phyloP scores from a whole-genome alignment of 768 basidiomycete genomes.

The Tylopilus plumbeoviolaceoides region DNA sequence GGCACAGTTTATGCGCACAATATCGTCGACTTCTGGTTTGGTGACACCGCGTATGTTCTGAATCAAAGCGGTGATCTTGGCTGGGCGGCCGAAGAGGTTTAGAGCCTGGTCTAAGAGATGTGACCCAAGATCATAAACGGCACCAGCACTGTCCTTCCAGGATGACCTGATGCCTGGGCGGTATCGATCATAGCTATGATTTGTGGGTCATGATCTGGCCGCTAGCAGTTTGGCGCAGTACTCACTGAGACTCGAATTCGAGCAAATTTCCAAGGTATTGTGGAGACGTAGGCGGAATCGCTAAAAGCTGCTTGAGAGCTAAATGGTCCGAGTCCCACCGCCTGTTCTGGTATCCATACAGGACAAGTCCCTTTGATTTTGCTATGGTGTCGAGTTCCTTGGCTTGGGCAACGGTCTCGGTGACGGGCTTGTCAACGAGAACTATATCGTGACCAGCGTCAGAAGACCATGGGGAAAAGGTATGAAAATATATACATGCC shows the following conservation, averaged over 20 bases:
- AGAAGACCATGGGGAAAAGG: too few species aligned
- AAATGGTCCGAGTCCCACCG: too few species aligned
- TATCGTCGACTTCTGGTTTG: constrained; percentile 61
- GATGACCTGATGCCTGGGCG: constrained; percentile 58
- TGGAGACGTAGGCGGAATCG: constrained; percentile 34
- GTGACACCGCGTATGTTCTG: constrained; percentile 69
- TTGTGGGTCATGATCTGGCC: not conserved
- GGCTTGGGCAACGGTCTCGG: too few species aligned
- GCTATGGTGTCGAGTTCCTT: too few species aligned
- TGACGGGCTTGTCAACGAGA: too few species aligned
- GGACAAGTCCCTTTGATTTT: too few species aligned
- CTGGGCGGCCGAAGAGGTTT: constrained; percentile 70
- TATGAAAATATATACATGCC: too few species aligned
- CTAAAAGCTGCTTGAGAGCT: too few species aligned
- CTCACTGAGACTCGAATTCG: constrained; percentile 76
- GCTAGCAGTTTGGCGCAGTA: not conserved
- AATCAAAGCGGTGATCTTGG: constrained; percentile 61
- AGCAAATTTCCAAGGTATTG: constrained; percentile 56
- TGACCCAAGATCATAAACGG: constrained; percentile 73
- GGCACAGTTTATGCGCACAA: constrained; percentile 35
- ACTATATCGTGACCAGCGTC: too few species aligned
- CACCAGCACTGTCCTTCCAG: constrained; percentile 78
- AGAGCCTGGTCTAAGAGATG: constrained; percentile 80
- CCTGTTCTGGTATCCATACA: too few species aligned
- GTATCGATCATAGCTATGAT: constrained; percentile 67